phyloP scores from a whole-genome alignment of 805 yeast species.

The Candida coquimbonensis region DNA sequence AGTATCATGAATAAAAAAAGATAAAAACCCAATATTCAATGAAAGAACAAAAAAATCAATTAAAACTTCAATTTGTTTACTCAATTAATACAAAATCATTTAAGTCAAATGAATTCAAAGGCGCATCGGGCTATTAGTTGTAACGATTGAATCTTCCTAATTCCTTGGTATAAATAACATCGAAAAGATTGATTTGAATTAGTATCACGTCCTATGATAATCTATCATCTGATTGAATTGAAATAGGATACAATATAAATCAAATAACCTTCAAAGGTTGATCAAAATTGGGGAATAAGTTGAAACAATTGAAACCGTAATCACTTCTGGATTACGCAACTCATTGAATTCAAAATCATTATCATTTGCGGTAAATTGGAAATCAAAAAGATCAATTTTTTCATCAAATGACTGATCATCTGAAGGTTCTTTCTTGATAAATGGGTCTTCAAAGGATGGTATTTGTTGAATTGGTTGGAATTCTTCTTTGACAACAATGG shows the following conservation, averaged over 20 bases:
- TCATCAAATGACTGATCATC: conserved; percentile 8
- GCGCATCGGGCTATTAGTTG: conserved; percentile 27
- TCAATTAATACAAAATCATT: conserved; percentile 25
- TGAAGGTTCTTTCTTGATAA: conserved; percentile 9
- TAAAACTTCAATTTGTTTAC: not conserved
- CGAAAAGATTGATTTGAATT: not conserved
- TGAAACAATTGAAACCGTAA: conserved; percentile 21
- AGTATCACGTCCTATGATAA: conserved; percentile 6
- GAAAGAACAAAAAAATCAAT: not conserved
- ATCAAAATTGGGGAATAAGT: not conserved
- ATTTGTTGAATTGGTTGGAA: not conserved
- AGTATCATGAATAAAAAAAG: not conserved
- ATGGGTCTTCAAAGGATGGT: conserved; percentile 2
- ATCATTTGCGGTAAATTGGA: conserved; percentile 19
- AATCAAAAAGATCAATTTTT: conserved; percentile 14
- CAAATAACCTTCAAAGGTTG: not conserved
- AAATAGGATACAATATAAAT: conserved; percentile 3
- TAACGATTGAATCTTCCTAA: not conserved
- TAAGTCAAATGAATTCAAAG: conserved; percentile 25
- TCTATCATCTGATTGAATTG: conserved; percentile 4
- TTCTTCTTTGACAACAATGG: conserved; percentile 13
- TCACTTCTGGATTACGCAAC: conserved; percentile 42
- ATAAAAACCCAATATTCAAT: not conserved
- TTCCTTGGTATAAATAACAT: too few relatives aligned
- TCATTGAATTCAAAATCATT: conserved; percentile 31